These are phyloP conservation scores for Aspergillus amoenus DNA, from an alignment of 2,329 filamentous ascomycete genomes.

Conservation along the genomic window DNA sequence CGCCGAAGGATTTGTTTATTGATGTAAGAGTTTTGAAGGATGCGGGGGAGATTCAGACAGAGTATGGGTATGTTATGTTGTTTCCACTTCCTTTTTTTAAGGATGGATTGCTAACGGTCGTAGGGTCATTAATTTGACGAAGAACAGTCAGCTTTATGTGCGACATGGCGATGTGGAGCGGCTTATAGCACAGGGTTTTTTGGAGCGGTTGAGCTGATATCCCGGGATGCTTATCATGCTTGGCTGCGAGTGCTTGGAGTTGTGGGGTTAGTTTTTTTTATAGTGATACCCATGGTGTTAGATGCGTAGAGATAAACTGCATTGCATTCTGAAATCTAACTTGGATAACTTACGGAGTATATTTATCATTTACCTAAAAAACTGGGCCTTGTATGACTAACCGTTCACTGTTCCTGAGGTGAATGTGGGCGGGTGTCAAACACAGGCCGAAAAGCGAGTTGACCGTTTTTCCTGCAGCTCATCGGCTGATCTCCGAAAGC, in stretches of 20 bases:
- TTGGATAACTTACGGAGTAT: background rate
- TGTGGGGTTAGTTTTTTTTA: background rate
- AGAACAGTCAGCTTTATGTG: slow-evolving; percentile 98
- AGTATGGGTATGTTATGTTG: slow-evolving; percentile 80
- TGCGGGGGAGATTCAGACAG: slow-evolving; percentile 96
- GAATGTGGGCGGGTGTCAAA: background rate
- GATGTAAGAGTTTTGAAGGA: slow-evolving; percentile 95
- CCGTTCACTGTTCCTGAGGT: background rate
- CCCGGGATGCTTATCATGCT: background rate
- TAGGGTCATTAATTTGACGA: slow-evolving; percentile 91
- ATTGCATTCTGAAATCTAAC: background rate
- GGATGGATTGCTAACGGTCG: slow-evolving; percentile 20
- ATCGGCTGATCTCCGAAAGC: slow-evolving; percentile 2
- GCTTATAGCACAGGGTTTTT: slow-evolving; percentile 88
- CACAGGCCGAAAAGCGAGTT: background rate
- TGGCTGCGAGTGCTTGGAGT: background rate
- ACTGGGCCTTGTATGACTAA: background rate
- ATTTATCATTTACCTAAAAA: background rate
- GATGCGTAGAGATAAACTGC: background rate
- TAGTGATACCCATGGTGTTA: slow-evolving; percentile 7
- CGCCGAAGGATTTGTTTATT: slow-evolving; percentile 93
- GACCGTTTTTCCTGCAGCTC: background rate
- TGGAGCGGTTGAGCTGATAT: slow-evolving; percentile 84
- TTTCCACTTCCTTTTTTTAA: background rate
- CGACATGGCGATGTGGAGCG: slow-evolving; percentile 93